phyloP scores from a whole-genome alignment of 257 asterid species.

The Fraxinus quadrangulata region DNA sequence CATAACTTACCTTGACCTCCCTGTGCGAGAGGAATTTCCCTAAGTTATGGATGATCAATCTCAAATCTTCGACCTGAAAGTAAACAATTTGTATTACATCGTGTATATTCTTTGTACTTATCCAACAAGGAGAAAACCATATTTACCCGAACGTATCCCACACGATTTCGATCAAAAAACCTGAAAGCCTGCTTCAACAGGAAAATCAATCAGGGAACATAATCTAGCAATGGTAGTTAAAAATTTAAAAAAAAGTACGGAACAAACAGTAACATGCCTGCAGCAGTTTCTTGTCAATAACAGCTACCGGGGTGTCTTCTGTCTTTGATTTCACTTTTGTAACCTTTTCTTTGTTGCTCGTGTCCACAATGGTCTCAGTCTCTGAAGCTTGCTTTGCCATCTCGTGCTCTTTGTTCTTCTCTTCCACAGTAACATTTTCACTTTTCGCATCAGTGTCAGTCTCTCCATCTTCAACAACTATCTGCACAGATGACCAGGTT shows the following conservation, averaged over 20 bases:
- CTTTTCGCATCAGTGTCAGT: conserved; percentile 34
- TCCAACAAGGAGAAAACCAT: not conserved
- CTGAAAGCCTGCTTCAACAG: conserved; percentile 78
- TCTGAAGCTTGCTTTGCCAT: conserved; percentile 36
- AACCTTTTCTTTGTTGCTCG: conserved; percentile 43
- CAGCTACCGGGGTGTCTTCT: conserved; percentile 31
- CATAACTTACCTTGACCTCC: conserved; percentile 78
- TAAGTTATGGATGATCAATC: conserved; percentile 78
- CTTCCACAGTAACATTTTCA: conserved; percentile 30
- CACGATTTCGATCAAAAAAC: conserved; percentile 91
- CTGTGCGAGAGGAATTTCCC: conserved; percentile 81
- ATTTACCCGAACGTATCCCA: conserved; percentile 79
- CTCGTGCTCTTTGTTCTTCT: conserved; percentile 38
- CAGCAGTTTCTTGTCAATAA: conserved; percentile 67
- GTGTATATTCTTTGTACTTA: not conserved
- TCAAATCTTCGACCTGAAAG: conserved; percentile 88
- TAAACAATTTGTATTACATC: conserved; percentile 3
- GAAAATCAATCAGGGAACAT: conserved; percentile 19
- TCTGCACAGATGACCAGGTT: conserved; percentile 38
- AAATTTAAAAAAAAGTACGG: not conserved
- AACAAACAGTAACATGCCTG: conserved; percentile 49
- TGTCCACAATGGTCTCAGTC: conserved; percentile 25
- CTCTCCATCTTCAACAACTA: conserved; percentile 37
- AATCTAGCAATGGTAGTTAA: not conserved
- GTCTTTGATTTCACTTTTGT: conserved; percentile 46